phyloP scores from a whole-genome alignment of 2,329 filamentous ascomycete species.

The Botrytis medusae region DNA sequence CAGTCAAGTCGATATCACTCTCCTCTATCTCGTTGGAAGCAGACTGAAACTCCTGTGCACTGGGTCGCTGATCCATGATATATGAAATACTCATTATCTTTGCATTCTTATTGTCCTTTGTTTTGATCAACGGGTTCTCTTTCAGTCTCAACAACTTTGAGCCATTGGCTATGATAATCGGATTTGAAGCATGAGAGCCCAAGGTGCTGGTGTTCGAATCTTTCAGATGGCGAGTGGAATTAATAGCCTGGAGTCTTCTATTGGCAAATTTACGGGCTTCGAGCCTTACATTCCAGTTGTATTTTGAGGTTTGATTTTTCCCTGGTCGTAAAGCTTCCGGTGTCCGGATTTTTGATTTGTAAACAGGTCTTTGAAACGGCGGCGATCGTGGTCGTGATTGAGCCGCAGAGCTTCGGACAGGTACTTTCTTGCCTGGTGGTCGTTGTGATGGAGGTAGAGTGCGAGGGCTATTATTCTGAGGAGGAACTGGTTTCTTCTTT shows the following conservation, averaged over 20 bases:
- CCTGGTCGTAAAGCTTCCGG: not conserved
- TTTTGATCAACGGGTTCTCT: not conserved
- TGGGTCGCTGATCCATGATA: not conserved
- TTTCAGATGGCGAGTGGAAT: too few species aligned
- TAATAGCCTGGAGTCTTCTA: not conserved
- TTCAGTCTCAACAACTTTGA: not conserved
- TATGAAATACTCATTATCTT: constrained; percentile 6
- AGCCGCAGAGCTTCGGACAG: not conserved
- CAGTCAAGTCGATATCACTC: not conserved
- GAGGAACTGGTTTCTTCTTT: not conserved
- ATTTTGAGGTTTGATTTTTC: not conserved
- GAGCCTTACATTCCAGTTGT: not conserved
- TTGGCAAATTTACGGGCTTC: not conserved
- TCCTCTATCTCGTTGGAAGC: not conserved
- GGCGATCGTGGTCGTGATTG: not conserved
- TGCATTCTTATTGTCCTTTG: not conserved
- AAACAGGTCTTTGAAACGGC: not conserved
- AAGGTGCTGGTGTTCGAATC: not conserved
- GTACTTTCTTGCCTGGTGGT: not conserved
- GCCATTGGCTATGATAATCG: not conserved
- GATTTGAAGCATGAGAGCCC: not conserved
- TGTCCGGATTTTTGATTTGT: not conserved
- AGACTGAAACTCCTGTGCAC: too few species aligned
- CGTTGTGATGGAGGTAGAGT: not conserved
- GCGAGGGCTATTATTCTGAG: not conserved